Base-by-base conservation (phyloP, 2,329 filamentous ascomycete species). In the Aureobasidium namibiae region DNA sequence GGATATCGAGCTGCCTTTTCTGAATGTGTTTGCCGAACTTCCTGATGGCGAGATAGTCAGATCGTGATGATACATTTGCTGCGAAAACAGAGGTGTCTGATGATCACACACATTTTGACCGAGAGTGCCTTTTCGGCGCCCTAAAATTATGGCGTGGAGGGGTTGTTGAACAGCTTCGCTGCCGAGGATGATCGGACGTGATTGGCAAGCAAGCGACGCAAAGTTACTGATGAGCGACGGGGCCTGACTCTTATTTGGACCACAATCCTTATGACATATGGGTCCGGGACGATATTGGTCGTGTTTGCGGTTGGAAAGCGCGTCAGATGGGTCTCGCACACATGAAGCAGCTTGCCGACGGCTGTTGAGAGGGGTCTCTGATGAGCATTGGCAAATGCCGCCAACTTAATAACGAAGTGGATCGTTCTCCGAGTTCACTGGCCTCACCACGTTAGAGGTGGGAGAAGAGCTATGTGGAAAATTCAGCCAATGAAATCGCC, bases 11-110 rank as follows among this genome's bases (percentile, higher is more conserved):
- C 82, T 99, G 94, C 73, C 92, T 88, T 80, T 96, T 96, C 80
- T 97, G 94, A 67, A 99, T 96, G 74, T 96, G 90, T 81, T 99
- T 99, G 75, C 94, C 94, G 80, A 99, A 99, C 84, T 99, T 99
- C 94, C 92, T 99, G 63, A 66, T 18, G n/a, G 36, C 24, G 26
- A 39, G 16, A 54, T 16, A 29, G 33, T 57, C 24, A 57, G 54
- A 46, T 42, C 4, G 26, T 10, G 36, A 52, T 13, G 10, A 48
- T 29, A 26, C 23, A 26, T 2, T 26, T 21, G 9, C 5, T 34
- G 39, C 11, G 52, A 31, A 34, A 23, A 16, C 31, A 48, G 26
- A 13, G 1, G 24, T 23, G 2, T 49, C 18, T 34, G 50, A 9
- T n/a, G 4, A 14, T 11, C 34, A 56, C 52, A 29, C 13, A 56